phyloP scores from a whole-genome alignment of 1,284 basidiomycete genomes.

The Puccinia novopanici region DNA sequence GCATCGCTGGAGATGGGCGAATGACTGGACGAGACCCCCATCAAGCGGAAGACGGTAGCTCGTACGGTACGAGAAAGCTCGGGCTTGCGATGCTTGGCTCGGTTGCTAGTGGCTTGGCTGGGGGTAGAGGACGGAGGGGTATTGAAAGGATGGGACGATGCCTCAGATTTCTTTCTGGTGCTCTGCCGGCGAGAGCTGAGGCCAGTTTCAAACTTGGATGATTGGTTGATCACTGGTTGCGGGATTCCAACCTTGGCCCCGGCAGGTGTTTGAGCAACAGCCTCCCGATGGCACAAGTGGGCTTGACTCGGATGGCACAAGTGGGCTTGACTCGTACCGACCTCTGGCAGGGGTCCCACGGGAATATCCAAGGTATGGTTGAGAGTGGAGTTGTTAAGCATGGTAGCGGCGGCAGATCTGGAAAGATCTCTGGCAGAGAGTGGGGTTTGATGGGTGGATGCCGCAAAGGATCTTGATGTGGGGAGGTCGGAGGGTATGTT shows the following conservation, averaged over 20 bases:
- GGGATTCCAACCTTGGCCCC: background rate
- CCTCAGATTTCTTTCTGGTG: slow-evolving; percentile 19
- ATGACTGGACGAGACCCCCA: slow-evolving; percentile 32
- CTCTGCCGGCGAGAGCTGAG: slow-evolving; percentile 1
- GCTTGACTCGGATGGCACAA: too few species aligned
- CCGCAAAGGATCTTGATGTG: background rate
- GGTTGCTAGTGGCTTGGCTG: slow-evolving; percentile 23
- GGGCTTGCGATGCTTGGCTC: slow-evolving; percentile 34
- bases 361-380: slow-evolving; percentile 31
- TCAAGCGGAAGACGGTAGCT: slow-evolving; percentile 39
- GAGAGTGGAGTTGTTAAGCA: background rate
- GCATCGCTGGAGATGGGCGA: background rate
- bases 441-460: slow-evolving; percentile 1
- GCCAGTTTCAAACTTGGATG: slow-evolving; percentile 17
- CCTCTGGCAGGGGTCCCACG: slow-evolving; percentile 14
- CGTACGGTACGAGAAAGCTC: slow-evolving; percentile 37
- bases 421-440: slow-evolving; percentile 21
- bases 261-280: background rate
- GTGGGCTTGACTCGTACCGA: slow-evolving; percentile 10
- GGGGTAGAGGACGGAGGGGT: slow-evolving; percentile 1
- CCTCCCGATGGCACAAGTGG: background rate
- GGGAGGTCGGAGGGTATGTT: background rate
- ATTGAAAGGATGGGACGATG: background rate
- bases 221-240: background rate
- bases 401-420: background rate